Conservation (phyloP, 805 yeast genomes). For the Phaffomyces antillensis region DNA sequence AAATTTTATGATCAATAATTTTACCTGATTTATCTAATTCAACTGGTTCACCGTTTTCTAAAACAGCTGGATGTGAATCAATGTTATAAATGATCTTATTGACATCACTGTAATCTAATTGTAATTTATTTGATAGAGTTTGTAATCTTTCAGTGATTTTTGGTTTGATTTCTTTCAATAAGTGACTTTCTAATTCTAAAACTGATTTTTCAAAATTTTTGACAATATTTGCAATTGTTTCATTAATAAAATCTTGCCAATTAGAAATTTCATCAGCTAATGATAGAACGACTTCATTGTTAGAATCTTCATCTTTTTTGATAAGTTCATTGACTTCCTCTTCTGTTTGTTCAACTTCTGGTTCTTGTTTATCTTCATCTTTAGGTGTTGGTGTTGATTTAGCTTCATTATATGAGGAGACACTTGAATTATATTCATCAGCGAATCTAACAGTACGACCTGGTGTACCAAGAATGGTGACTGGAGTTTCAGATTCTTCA, state of each 20-base stretch:
- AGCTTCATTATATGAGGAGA: conserved; percentile 1
- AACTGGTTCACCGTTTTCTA: conserved; percentile 27
- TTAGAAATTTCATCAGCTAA: conserved; percentile 29
- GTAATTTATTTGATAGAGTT: conserved; percentile 23
- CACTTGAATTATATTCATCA: not conserved
- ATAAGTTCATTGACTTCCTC: too few species aligned
- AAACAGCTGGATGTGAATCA: conserved; percentile 28
- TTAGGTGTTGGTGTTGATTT: too few species aligned
- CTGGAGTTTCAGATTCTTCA: conserved; percentile 2
- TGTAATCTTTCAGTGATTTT: conserved; percentile 29
- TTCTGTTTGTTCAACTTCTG: not conserved
- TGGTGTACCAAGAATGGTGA: not conserved
- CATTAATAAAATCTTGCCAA: conserved; percentile 31
- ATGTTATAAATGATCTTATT: conserved; percentile 31
- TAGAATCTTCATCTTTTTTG: conserved; percentile 1
- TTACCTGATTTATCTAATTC: conserved; percentile 29
- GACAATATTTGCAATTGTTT: conserved; percentile 32
- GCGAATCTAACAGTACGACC: not conserved
- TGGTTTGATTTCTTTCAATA: conserved; percentile 24
- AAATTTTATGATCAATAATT: conserved; percentile 30
- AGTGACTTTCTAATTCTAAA: conserved; percentile 21
- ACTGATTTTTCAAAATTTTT: conserved; percentile 33
- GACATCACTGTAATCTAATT: conserved; percentile 22
- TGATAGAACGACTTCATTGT: conserved; percentile 2
- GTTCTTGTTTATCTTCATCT: not conserved